Percentiles rank a stretch among this genome's conserved stretches.
These are phyloP conservation scores for Blakeslea trispora DNA, from an alignment of 371 early-diverging fungal genomes.

Conservation along the genomic window DNA sequence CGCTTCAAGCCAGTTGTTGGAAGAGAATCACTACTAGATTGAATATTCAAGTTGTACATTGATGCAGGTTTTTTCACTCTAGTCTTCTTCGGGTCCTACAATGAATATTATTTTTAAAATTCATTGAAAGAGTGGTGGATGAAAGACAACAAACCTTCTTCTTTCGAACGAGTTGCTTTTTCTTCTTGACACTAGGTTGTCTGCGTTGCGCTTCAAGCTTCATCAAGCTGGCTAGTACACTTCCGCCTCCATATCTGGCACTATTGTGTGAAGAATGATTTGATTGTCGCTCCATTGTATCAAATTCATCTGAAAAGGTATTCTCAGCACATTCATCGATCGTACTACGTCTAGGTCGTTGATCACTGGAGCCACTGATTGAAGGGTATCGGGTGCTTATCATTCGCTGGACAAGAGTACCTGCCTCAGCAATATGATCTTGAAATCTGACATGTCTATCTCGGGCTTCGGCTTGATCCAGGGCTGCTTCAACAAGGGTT, in stretches of 20 bases:
- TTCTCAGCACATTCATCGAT: conserved; percentile 11
- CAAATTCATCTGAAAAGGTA: neutral
- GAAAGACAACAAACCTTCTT: too few relatives aligned
- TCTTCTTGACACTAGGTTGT: conserved; percentile 8
- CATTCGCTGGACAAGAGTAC: conserved; percentile 45
- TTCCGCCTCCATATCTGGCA: neutral
- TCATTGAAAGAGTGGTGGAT: too few relatives aligned
- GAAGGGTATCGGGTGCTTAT: conserved; percentile 25
- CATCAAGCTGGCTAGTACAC: conserved; percentile 44
- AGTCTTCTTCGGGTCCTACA: conserved; percentile 14
- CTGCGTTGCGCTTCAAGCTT: conserved; percentile 39
- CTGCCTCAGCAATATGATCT: conserved; percentile 50
- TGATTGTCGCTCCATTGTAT: conserved; percentile 3
- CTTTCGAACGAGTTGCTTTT: neutral
- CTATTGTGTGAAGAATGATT: neutral
- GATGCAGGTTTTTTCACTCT: conserved; percentile 32
- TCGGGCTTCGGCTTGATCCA: conserved; percentile 44
- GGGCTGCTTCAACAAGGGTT: conserved; percentile 45
- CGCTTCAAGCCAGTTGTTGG: conserved; percentile 22
- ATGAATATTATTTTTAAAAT: conserved; percentile 1
- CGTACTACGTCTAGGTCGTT: conserved; percentile 1
- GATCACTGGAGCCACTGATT: neutral
- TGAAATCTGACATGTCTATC: conserved; percentile 50
- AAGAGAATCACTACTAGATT: conserved; percentile 16
- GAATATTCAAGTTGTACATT: conserved; percentile 25